Evolutionary conservation across 2,329 filamentous ascomycete genomes (phyloP).

Genomic region (Colletotrichum destructivum): DNA sequence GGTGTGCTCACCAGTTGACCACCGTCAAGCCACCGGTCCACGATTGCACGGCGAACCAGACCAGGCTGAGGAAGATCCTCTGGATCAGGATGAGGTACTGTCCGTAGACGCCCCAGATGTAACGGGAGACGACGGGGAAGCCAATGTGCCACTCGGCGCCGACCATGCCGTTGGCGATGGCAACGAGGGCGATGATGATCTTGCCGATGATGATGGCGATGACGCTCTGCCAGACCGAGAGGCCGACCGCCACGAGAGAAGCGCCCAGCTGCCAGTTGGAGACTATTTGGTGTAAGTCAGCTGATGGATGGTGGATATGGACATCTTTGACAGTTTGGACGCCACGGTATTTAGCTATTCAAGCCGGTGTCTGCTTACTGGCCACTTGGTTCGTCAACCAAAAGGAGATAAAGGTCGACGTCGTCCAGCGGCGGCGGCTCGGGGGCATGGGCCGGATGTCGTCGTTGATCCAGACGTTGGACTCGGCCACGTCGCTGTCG

Average conservation of each 20-base stretch:
- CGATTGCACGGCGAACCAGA: conserved; percentile 57
- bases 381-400: conserved; percentile 42
- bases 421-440: conserved; percentile 37
- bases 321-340: neutral
- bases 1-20: conserved; percentile 28
- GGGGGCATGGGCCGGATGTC: conserved; percentile 42
- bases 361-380: neutral
- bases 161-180: conserved; percentile 32
- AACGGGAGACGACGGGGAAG: conserved; percentile 58
- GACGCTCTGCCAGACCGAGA: conserved; percentile 39
- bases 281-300: neutral
- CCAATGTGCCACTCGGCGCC: conserved; percentile 56
- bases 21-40: conserved; percentile 48
- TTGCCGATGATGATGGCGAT: conserved; percentile 36
- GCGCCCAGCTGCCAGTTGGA: conserved; percentile 38
- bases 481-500: conserved; percentile 30
- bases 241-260: conserved; percentile 30
- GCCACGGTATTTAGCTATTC: no score
- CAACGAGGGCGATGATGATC: conserved; percentile 35
- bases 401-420: conserved; percentile 38
- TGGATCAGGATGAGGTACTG: conserved; percentile 56
- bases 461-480: conserved; percentile 43
- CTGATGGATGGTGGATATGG: neutral
- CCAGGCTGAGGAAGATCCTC: conserved; percentile 56
- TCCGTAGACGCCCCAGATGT: conserved; percentile 59